Base-by-base conservation (phyloP, 805 yeast genomes). In the Scheffersomyces spartinae region DNA sequence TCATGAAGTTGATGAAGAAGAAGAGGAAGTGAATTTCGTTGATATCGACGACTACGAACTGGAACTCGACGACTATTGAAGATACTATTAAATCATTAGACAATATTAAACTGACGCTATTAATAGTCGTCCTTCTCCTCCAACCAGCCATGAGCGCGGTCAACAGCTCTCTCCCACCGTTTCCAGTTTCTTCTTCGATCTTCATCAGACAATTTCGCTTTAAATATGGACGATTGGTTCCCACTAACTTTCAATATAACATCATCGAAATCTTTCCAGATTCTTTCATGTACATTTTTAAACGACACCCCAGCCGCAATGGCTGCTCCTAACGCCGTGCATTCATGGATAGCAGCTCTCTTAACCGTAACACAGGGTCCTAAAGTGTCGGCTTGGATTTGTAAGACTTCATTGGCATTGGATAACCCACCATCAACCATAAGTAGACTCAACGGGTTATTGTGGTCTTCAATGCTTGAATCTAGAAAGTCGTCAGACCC, bases 361-460 rank as follows among this genome's bases (percentile, higher is more conserved):
- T 71, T 69, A 21, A 86, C 88, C 15, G 75, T 72, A 19, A 77
- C 81, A 53, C 85, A 73, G 1, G 91, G 88, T 3, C 96, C 96
- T 38, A 84, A 63, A 34, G 86, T 76, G 49, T 86, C 93, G 6
- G 95, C 80, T 55, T 86, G 96, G 35, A 86, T 83, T 59, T 83
- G 94, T 78, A 88, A 79, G 26, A 85, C 88, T 42, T 80, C 88
- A 44, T 78, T 77, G 11, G 94, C 83, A 40, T 80, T 72, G 13
- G 94, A 79, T 91, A 86, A 79, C 38, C 97, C 97, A 28, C 96
- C 97, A 48, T 86, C 97, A 13, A 86, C 95, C 17, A 83, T 77
- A 32, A 79, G 56, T 9, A 63, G 45, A 3, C 71, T 61, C 36
- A 74, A 59, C 21, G 74, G 64, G 31, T 44, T 52, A 38, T 71